Conservation (phyloP, 1,284 basidiomycete species). For the Pseudozyma thailandica region DNA sequence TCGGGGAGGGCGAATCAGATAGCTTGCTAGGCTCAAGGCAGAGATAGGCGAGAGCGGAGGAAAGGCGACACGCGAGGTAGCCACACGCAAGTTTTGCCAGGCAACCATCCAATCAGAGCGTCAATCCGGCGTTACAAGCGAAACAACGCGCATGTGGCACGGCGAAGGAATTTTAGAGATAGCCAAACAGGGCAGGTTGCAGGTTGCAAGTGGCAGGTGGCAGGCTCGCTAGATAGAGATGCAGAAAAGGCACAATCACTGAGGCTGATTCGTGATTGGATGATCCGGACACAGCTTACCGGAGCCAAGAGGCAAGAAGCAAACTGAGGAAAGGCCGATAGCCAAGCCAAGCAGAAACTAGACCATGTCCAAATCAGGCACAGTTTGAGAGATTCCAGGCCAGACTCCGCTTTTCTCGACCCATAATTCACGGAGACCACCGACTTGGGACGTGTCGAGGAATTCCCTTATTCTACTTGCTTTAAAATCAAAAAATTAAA, state of each 20-base stretch:
- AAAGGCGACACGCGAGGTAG: background rate
- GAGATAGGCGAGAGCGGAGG: background rate
- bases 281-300: too few species aligned
- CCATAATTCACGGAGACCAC: background rate
- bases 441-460: background rate
- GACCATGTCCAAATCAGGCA: too few species aligned
- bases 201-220: too few species aligned
- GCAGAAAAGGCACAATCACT: too few species aligned
- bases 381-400: too few species aligned
- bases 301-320: background rate
- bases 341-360: too few species aligned
- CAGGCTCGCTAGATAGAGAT: too few species aligned
- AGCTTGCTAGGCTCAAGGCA: background rate
- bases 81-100: background rate
- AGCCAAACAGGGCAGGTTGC: too few species aligned
- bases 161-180: too few species aligned
- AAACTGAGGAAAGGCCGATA: background rate
- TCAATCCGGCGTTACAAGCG: too few species aligned
- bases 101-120: too few species aligned
- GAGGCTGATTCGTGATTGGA: background rate
- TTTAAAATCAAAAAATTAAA: background rate
- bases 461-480: background rate
- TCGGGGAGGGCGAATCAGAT: background rate
- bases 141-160: too few species aligned
- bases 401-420: background rate